These are phyloP conservation scores for Candida nonsorbophila DNA, from an alignment of 805 yeast genomes.

Conservation along the genomic window DNA sequence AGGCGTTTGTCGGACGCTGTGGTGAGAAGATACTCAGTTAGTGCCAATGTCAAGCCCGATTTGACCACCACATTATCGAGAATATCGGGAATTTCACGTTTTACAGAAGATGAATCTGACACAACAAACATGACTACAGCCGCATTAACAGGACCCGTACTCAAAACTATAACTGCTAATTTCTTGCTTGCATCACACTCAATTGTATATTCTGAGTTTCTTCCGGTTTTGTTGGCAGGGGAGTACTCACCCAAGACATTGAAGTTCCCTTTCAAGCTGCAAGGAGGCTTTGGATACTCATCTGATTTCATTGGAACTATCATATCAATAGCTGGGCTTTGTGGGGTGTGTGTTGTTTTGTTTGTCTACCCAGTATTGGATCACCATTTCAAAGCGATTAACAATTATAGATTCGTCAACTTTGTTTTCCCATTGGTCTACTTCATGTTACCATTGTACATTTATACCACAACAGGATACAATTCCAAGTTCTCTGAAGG, in stretches of 20 bases:
- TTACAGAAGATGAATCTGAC: constrained; percentile 4
- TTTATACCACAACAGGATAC: constrained; percentile 36
- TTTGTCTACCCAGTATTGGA: constrained; percentile 34
- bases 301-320: constrained; percentile 28
- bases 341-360: constrained; percentile 37
- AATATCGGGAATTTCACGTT: constrained; percentile 8
- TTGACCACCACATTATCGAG: constrained; percentile 7
- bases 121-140: too few relatives aligned
- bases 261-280: constrained; percentile 28
- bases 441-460: constrained; percentile 40
- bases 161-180: constrained; percentile 26
- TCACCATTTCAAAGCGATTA: constrained; percentile 33
- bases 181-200: constrained; percentile 28
- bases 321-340: constrained; percentile 30
- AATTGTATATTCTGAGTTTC: constrained; percentile 27
- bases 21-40: constrained; percentile 12
- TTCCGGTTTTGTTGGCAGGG: constrained; percentile 33
- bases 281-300: constrained; percentile 32
- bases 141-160: constrained; percentile 27
- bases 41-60: constrained; percentile 4
- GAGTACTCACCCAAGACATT: constrained; percentile 18
- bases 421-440: constrained; percentile 42
- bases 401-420: constrained; percentile 37
- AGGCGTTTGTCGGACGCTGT: constrained; percentile 16
- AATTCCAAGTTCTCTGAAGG: constrained; percentile 20